These are phyloP conservation scores for Akanthomyces muscarius DNA, from an alignment of 2,329 filamentous ascomycete species.

Conservation along the genomic window DNA sequence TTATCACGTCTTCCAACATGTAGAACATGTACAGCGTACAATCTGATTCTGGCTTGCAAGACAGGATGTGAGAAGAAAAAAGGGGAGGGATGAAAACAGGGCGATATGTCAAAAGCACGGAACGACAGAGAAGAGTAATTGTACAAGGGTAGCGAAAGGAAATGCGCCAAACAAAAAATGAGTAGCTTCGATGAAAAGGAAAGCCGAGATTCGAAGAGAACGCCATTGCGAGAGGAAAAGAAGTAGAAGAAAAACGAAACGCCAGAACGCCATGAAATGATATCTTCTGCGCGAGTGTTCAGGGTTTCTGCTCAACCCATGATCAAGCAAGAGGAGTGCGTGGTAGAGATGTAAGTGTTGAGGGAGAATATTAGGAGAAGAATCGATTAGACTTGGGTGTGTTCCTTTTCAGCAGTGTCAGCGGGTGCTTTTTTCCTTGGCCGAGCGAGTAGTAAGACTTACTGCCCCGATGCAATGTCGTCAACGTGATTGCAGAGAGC, in stretches of 20 bases:
- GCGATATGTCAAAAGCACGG: conserved; percentile 7
- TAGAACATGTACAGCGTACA: neutral
- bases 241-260: conserved; percentile 17
- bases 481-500: conserved; percentile 88
- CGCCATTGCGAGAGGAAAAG: conserved; percentile 1
- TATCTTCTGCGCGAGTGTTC: neutral
- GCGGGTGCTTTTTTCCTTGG: neutral
- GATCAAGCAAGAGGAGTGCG: neutral
- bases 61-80: neutral
- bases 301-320: conserved; percentile 1
- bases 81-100: neutral
- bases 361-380: conserved; percentile 24
- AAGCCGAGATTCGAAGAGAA: conserved; percentile 12
- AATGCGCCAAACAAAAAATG: conserved; percentile 1
- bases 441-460: conserved; percentile 29
- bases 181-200: neutral
- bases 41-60: neutral
- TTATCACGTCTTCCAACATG: neutral
- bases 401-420: conserved; percentile 25
- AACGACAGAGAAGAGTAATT: conserved; percentile 28
- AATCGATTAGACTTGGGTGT: conserved; percentile 47
- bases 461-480: conserved; percentile 57
- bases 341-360: neutral
- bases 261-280: conserved; percentile 13
- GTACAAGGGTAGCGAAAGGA: conserved; percentile 29